phyloP scores from a whole-genome alignment of 2,329 filamentous ascomycete genomes.

The Pezizomycotina sp. region DNA sequence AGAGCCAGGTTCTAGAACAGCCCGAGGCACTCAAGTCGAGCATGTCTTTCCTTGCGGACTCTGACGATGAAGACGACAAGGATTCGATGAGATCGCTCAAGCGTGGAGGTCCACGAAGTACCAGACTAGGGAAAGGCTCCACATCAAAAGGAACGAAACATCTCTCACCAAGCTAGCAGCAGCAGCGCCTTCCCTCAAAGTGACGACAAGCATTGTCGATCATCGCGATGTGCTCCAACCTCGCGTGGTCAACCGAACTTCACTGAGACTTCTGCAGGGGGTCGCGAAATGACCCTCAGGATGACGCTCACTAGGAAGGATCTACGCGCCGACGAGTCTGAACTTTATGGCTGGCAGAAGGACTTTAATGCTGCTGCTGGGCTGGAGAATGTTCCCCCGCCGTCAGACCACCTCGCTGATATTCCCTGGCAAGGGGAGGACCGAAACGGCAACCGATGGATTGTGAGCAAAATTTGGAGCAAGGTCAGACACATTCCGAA shows the following conservation, averaged over 20 bases:
- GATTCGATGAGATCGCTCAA: too few relatives aligned
- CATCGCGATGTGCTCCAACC: conserved; percentile 3
- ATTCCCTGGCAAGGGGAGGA: too few relatives aligned
- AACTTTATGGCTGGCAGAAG: conserved; percentile 53
- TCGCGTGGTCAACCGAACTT: conserved; percentile 13
- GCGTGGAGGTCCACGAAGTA: too few relatives aligned
- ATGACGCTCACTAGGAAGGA: conserved; percentile 91
- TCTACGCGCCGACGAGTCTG: conserved; percentile 56
- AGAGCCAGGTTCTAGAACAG: conserved; percentile 13
- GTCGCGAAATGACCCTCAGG: conserved; percentile 82
- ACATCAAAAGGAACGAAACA: too few relatives aligned
- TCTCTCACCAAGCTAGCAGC: conserved; percentile 15
- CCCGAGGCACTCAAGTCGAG: conserved; percentile 9
- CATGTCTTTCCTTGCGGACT: conserved; percentile 4
- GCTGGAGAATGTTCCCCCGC: too few relatives aligned
- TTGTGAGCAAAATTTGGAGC: too few relatives aligned
- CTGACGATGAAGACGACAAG: too few relatives aligned
- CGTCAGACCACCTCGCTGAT: too few relatives aligned
- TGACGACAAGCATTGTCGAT: not conserved
- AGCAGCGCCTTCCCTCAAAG: conserved; percentile 12
- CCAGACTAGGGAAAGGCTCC: too few relatives aligned
- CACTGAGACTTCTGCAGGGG: conserved; percentile 33
- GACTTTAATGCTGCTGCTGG: too few relatives aligned
- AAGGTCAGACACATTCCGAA: too few relatives aligned
- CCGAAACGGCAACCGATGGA: too few relatives aligned